These are phyloP conservation scores for Pseudevernia furfuracea DNA, from an alignment of 495 filamentous ascomycete genomes.

Conservation along the genomic window DNA sequence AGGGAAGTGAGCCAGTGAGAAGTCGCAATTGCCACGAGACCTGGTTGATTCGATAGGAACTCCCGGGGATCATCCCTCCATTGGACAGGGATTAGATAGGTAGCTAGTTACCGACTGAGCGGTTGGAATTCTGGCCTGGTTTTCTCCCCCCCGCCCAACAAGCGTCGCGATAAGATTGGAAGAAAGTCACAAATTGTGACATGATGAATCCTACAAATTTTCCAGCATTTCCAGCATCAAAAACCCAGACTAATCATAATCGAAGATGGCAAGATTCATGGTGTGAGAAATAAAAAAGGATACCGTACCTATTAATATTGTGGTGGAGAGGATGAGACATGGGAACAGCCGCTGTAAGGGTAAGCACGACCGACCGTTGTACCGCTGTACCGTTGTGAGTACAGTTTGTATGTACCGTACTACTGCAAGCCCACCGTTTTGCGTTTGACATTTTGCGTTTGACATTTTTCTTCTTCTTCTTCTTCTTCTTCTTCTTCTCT, in stretches of 20 bases:
- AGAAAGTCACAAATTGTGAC: neutral
- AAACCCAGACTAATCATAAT: too few relatives aligned
- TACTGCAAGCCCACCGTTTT: slow-evolving; percentile 4
- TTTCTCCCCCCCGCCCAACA: neutral
- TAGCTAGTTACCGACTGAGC: neutral
- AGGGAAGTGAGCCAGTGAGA: neutral
- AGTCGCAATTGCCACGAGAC: slow-evolving; percentile 1
- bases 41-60: neutral
- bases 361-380: neutral
- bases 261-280: too few relatives aligned
- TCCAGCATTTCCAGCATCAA: neutral
- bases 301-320: too few relatives aligned
- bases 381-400: too few relatives aligned
- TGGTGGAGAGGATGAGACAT: too few relatives aligned
- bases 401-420: too few relatives aligned
- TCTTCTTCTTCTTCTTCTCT: neutral
- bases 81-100: neutral
- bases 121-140: neutral
- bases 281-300: neutral
- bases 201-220: neutral
- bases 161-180: slow-evolving; percentile 7
- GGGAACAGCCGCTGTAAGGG: neutral
- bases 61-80: neutral
- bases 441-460: neutral
- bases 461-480: too few relatives aligned